Evolutionary conservation across 164 flowering plant genomes (phyloP).

Genomic region (Litsea cubeba): DNA sequence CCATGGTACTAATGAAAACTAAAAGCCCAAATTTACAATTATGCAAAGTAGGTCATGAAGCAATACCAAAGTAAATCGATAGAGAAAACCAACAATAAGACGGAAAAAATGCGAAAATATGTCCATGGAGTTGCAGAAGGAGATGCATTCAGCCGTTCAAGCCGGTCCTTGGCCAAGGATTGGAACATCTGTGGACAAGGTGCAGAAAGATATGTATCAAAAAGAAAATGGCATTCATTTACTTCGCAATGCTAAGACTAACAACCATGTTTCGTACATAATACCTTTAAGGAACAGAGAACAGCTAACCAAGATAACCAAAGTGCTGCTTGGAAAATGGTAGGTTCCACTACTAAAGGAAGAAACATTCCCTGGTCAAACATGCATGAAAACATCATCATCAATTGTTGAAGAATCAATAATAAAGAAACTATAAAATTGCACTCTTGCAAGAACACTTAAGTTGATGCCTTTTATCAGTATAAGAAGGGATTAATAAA

Average conservation of each 20-base stretch:
- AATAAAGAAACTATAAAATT: not conserved
- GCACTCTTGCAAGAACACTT: too few species aligned
- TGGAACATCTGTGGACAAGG: slow-evolving; percentile 76
- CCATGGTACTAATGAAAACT: too few species aligned
- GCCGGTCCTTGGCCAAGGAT: slow-evolving; percentile 89
- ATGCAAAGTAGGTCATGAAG: not conserved
- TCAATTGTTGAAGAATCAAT: not conserved
- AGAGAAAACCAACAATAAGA: slow-evolving; percentile 54
- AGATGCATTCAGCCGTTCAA: slow-evolving; percentile 88
- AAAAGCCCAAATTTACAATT: too few species aligned
- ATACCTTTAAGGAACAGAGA: slow-evolving; percentile 84
- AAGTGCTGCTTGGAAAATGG: slow-evolving; percentile 58
- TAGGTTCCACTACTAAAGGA: slow-evolving; percentile 78
- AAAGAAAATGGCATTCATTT: not conserved
- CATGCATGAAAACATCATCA: not conserved
- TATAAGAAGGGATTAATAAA: too few species aligned
- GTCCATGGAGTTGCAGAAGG: slow-evolving; percentile 89
- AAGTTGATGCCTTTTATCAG: not conserved
- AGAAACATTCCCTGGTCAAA: slow-evolving; percentile 75
- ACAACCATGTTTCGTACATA: not conserved
- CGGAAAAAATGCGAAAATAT: slow-evolving; percentile 87
- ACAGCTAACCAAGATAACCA: slow-evolving; percentile 87
- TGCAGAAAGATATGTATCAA: slow-evolving; percentile 6
- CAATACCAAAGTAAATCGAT: slow-evolving; percentile 68
- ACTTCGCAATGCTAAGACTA: not conserved